Conservation (phyloP, 768 basidiomycete genomes). For the Serpula lacrymans region DNA sequence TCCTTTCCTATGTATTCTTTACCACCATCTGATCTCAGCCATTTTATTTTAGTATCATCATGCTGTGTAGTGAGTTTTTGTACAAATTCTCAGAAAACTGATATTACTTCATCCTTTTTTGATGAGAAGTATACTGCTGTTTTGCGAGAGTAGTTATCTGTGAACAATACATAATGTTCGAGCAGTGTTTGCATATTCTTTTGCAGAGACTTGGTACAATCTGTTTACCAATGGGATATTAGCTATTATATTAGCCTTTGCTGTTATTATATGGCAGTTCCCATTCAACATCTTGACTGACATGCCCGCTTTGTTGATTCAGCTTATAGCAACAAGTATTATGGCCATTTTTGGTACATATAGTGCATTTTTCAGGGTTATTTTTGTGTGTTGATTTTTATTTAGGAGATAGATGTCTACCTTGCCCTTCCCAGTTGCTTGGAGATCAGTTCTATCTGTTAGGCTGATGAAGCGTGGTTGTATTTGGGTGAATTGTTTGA, state of each 20-base stretch:
- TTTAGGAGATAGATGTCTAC: background rate
- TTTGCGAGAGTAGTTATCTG: constrained; percentile 28
- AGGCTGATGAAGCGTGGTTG: background rate
- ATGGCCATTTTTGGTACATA: constrained; percentile 1
- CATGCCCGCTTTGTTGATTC: background rate
- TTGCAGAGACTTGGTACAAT: background rate
- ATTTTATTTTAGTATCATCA: constrained; percentile 10
- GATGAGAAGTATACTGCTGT: constrained; percentile 22
- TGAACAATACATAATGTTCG: constrained; percentile 17
- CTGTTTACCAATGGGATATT: too few species aligned
- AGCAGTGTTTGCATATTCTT: background rate
- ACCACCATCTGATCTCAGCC: constrained; percentile 21
- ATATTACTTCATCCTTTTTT: constrained; percentile 26
- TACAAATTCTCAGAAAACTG: constrained; percentile 23
- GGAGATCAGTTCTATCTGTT: background rate
- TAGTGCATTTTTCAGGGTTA: background rate
- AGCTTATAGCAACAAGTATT: background rate
- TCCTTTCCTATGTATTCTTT: constrained; percentile 22
- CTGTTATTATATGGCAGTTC: too few species aligned
- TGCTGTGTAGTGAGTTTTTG: constrained; percentile 22
- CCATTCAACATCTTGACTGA: too few species aligned
- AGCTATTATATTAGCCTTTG: too few species aligned
- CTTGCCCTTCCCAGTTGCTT: background rate
- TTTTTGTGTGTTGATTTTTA: background rate
- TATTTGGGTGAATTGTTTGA: background rate